phyloP scores from a whole-genome alignment of 768 basidiomycete species.

The Lactarius evosmus region DNA sequence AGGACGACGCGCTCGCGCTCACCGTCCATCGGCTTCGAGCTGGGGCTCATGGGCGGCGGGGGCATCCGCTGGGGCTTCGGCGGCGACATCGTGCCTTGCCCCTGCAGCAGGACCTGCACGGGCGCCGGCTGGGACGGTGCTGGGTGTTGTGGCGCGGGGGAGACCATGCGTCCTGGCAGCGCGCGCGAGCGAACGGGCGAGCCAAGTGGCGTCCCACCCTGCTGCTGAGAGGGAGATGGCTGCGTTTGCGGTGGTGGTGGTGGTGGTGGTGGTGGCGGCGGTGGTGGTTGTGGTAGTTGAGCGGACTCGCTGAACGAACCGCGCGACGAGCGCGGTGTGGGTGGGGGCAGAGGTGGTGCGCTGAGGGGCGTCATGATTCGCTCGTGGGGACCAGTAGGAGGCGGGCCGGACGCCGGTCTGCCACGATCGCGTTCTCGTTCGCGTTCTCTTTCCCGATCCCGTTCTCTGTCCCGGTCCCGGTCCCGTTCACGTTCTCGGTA shows the following conservation, averaged over 20 bases:
- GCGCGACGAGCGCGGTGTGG: constrained; percentile 16
- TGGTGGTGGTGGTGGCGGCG: not conserved
- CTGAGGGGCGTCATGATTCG: constrained; percentile 34
- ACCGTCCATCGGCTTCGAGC: constrained; percentile 26
- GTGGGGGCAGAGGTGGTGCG: constrained; percentile 7
- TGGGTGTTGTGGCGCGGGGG: not conserved
- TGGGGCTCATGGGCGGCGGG: constrained; percentile 12
- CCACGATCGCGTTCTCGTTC: constrained; percentile 21
- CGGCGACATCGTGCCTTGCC: constrained; percentile 18
- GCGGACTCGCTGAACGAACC: constrained; percentile 22
- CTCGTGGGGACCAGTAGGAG: constrained; percentile 32
- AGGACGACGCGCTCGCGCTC: constrained; percentile 21
- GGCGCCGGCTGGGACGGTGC: constrained; percentile 2
- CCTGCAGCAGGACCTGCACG: constrained; percentile 7
- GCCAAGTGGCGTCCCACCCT: constrained; percentile 16
- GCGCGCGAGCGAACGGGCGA: constrained; percentile 17
- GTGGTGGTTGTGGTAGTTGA: constrained; percentile 4
- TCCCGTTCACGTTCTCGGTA: constrained; percentile 21
- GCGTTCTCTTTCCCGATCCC: constrained; percentile 23
- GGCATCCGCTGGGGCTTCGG: constrained; percentile 12
- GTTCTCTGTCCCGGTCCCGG: constrained; percentile 31
- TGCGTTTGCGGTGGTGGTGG: not conserved
- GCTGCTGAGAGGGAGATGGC: not conserved
- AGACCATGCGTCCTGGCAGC: constrained; percentile 17
- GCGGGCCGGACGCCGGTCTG: constrained; percentile 28